Evolutionary conservation across 495 filamentous ascomycete species (phyloP), one percentile per base, ranked within the genome.

Genomic region (Penicillium longicatenatum): DNA sequence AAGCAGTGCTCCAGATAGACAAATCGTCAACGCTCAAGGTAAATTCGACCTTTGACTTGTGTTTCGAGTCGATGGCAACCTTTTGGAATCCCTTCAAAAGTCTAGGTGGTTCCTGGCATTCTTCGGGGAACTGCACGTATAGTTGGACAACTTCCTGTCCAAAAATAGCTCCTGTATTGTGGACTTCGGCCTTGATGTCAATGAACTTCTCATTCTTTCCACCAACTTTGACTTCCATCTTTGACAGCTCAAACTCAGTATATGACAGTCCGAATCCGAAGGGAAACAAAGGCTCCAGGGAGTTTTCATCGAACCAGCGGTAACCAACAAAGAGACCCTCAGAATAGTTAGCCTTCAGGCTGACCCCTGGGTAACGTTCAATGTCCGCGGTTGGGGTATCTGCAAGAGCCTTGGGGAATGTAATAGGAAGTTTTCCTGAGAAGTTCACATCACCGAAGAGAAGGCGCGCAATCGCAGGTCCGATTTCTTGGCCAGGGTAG

Each of bases 181-280:
- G 66, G 11, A 88, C 68, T 1, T 64, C 29, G 47, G 21, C 47
- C 22, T 30, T 50, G 21, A 50, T 50, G 11, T 31, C 47, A 30
- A 50, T 33, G 6, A 33, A 24, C 7, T 24, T 50, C 63, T 82
- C 87, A 16, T 65, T 47, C 19, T 47, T 47, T 47, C 22, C 22
- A 29, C 22, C 22, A 29, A 47, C 44, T 47, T 22, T 29, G 20
- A 47, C 44, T 47, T 8, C 24, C 44, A 47, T 47, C 20, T 47
- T 47, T 22, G 49, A 52, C 7, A 52, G 24, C 79, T 70, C 76
- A 64, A 92, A 92, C 7, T 74, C 81, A 1, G 86, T 88, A 66
- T 91, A 92, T 0, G 84, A 87, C 11, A 91, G 79, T 20, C 89
- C 89, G 63, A 89, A 85, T 30, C 89, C 89, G 60, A 92, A 90